Base-by-base conservation (phyloP, 2,329 filamentous ascomycete species). In the Penicillium sp. region DNA sequence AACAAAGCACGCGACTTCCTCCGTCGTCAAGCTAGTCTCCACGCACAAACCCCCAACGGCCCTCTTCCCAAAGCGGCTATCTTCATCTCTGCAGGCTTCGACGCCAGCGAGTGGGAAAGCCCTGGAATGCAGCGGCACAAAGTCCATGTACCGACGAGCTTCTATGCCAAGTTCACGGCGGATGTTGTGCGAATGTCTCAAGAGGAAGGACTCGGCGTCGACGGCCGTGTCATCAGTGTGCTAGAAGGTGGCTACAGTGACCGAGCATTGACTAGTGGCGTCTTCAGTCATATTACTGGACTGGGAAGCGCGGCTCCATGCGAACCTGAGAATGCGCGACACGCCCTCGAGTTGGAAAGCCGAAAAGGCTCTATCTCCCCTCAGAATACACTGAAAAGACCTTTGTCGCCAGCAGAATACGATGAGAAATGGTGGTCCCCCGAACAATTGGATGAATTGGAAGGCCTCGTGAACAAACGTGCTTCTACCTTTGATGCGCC, bases 161-260 rank as follows among this genome's bases (percentile, higher is more conserved):
- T 98, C 60, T 98, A 96, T 59, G 92, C 92, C 32, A 80, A 84
- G 1, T 84, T 98, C 48, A 90, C 90, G 0, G 76, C 81, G 30
- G 92, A 98, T 56, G 77, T 95, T 2, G 82, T 93, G 10, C 79
- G 76, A 32, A 70, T 98, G 42, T 84, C 93, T 0, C 76, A 85
- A 27, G 88, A 95, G 59, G 80, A 85, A 52, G 84, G 76, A 2
- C 76, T 85, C 1, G 75, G 77, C 17, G 85, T 86, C 1, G 83
- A 93, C 16, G 90, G 90, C 2, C 77, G 92, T 30, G 74, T 96
- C 14, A 82, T 98, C 56, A 96, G 90, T 60, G 88, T 96, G 2
- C 74, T 98, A 14, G 92, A 98, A 65, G 92, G 92, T 20, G 92
- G 92, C 0, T 98, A 98, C 59, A 95, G 89, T 59, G 86, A 98